Evolutionary conservation across 2,329 filamentous ascomycete species (phyloP).

Genomic region (Colletotrichum sp.): DNA sequence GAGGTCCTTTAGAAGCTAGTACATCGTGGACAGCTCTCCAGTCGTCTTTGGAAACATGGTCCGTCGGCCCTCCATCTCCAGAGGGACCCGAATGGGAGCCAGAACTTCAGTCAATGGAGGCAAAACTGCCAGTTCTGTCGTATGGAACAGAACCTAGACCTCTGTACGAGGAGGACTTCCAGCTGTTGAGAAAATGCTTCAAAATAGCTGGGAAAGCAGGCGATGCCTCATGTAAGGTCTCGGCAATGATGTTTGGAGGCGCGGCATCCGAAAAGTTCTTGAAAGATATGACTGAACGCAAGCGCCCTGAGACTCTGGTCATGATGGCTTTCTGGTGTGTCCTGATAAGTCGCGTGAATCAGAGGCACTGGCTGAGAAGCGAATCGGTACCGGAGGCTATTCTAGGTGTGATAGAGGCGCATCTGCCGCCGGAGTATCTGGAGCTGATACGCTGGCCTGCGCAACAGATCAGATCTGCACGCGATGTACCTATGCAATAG

Average conservation of each 20-base stretch:
- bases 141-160: fast-evolving
- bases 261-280: not conserved
- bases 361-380: not conserved
- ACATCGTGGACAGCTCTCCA: not conserved
- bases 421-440: not conserved
- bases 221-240: not conserved
- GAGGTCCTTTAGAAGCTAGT: not conserved
- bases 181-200: not conserved
- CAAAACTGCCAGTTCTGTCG: fast-evolving
- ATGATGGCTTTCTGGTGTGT: not conserved
- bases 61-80: not conserved
- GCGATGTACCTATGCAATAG: not conserved
- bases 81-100: not conserved
- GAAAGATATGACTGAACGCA: not conserved
- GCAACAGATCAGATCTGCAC: not conserved
- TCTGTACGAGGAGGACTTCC: not conserved
- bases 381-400: not conserved
- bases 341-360: not conserved
- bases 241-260: not conserved
- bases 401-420: not conserved
- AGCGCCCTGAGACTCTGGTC: not conserved
- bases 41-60: not conserved
- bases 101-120: not conserved
- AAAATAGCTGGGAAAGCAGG: not conserved
- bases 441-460: not conserved